Conservation (phyloP, 1,139 yeast species). For the Scheffersomyces parashehatae region DNA sequence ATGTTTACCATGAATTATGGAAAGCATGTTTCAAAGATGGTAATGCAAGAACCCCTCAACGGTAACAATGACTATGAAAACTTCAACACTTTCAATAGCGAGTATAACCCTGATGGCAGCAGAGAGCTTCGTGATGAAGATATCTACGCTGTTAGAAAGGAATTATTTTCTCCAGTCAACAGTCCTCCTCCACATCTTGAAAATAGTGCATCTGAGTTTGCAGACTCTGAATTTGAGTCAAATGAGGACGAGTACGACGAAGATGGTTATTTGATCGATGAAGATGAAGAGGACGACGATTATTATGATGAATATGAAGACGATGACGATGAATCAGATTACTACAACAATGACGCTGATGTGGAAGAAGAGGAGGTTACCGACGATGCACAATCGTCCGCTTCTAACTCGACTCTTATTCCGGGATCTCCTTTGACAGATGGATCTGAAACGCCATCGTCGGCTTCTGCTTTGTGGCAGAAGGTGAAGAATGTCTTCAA, state of each 20-base stretch:
- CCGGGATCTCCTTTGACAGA: conserved; percentile 4
- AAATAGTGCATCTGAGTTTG: conserved; percentile 35
- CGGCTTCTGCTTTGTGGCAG: conserved; percentile 51
- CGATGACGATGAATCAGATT: conserved; percentile 19
- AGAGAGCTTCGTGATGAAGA: conserved; percentile 6
- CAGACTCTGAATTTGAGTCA: conserved; percentile 44
- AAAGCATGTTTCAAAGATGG: conserved; percentile 46
- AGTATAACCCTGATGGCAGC: not conserved
- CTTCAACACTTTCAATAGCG: no score
- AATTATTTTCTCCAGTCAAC: conserved; percentile 7
- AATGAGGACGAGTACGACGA: conserved; percentile 31
- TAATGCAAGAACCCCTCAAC: conserved; percentile 20
- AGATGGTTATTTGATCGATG: conserved; percentile 20
- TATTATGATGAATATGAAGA: conserved; percentile 21
- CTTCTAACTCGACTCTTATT: conserved; percentile 13
- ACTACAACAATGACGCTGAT: conserved; percentile 13
- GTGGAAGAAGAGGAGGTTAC: conserved; percentile 12
- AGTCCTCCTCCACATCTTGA: conserved; percentile 5
- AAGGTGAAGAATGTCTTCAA: conserved; percentile 62
- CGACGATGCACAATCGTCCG: conserved; percentile 10
- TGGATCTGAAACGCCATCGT: conserved; percentile 6
- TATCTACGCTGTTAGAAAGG: conserved; percentile 12
- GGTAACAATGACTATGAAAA: conserved; percentile 8
- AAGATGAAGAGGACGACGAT: conserved; percentile 28
- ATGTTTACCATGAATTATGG: conserved; percentile 42